Base-by-base conservation (phyloP, 1,284 basidiomycete genomes). In the Ustilago lituana region DNA sequence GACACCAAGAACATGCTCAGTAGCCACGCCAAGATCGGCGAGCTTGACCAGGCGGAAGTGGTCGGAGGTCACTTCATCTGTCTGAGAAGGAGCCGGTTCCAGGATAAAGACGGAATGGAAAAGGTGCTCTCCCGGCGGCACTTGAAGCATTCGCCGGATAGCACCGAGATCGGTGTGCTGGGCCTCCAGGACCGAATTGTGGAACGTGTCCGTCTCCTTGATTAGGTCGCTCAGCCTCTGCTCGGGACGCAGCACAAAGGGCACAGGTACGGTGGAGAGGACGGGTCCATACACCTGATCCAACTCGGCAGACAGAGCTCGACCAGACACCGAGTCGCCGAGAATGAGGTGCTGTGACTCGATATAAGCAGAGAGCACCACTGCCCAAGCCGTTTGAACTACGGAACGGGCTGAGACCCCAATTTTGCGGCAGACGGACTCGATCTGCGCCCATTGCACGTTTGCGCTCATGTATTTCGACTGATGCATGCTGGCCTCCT, bases 71-170 rank as follows among this genome's bases (percentile, higher is more conserved):
- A 10, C 20, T 5, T 49, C 45, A 14, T 51, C 27, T 5, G 39
- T 23, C 19, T 43, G 47, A 20, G 41, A 23, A 4, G 52, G 43
- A 5, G 59, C 59, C 1, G 75, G 70, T 27, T 80, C 78, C 11
- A 83, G 67, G 24, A 82, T 78, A 51, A 83, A 82, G 20, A 83
- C 61, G 5, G 75, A 74, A 33, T 76, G 68, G 56, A 82, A 80
- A 22, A 82, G 57, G 5, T 70, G 63, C 49, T 75, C 69, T 22
- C 77, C 62, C 5, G 59, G 45, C 2, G 74, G 62, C 11, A 75
- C 51, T 9, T 59, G 63, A 14, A 83, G 67, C 49, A 66, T 60
- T 14, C 63, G 44, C 15, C 82, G 76, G 14, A 83, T 66, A n/a
- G 70, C 58, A 5, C 66, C 70, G 14, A 71, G 47, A 26, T 74